phyloP scores from a whole-genome alignment of 2,329 filamentous ascomycete genomes.

The Aspergillus pseudotamarii region DNA sequence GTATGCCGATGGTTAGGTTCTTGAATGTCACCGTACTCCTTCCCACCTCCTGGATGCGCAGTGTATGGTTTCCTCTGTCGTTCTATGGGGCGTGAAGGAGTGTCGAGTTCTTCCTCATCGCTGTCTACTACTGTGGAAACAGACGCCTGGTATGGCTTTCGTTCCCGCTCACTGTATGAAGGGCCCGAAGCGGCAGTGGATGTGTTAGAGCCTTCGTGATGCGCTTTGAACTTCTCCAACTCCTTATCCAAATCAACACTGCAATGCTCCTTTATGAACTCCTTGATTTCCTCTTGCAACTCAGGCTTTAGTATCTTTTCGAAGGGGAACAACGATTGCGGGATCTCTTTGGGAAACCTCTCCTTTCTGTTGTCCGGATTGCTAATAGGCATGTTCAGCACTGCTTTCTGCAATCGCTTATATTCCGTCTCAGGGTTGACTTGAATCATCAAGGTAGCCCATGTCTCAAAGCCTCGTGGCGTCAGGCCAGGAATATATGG shows the following conservation, averaged over 20 bases:
- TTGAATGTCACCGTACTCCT: conserved; percentile 52
- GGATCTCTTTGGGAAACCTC: conserved; percentile 77
- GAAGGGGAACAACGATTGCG: conserved; percentile 69
- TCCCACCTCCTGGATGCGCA: conserved; percentile 62
- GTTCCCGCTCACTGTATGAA: conserved; percentile 38
- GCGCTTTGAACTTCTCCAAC: conserved; percentile 35
- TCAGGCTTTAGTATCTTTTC: conserved; percentile 55
- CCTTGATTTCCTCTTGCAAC: conserved; percentile 62
- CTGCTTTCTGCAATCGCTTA: conserved; percentile 67
- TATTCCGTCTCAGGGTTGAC: conserved; percentile 78
- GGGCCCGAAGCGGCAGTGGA: conserved; percentile 27
- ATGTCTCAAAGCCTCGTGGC: conserved; percentile 67
- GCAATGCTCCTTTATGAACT: conserved; percentile 59
- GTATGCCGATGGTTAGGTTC: conserved; percentile 23
- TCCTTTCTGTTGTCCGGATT: conserved; percentile 68
- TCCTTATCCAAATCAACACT: conserved; percentile 48
- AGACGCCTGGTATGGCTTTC: conserved; percentile 43
- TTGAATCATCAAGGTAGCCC: conserved; percentile 72
- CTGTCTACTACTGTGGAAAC: conserved; percentile 41
- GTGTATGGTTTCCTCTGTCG: conserved; percentile 67
- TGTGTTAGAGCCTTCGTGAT: conserved; percentile 23
- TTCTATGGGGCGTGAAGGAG: conserved; percentile 59
- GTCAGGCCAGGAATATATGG: conserved; percentile 68
- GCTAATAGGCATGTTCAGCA: conserved; percentile 71
- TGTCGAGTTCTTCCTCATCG: conserved; percentile 44